Evolutionary conservation across 2,329 filamentous ascomycete species (phyloP), one percentile per base, ranked within the genome.

Genomic region (Seiridium unicorne): DNA sequence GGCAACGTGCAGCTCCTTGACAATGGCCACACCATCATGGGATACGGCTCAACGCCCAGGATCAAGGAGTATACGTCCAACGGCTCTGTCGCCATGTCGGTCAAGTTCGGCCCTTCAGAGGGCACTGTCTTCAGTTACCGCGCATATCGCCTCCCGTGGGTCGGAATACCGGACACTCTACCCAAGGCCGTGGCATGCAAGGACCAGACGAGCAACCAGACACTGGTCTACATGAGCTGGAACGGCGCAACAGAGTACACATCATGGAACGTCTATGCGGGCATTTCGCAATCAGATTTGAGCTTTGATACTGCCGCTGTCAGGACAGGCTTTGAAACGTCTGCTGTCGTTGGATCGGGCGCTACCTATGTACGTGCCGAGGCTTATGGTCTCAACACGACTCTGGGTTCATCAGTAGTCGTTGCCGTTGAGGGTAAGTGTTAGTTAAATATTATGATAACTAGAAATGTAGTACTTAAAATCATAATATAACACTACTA

Each of bases 381-480:
- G 26, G 62, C 64, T 4, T 49, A 54, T 11, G 61, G 62, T 1
- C n/a, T 47, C 8, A 57, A 57, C 34, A 35, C 40, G 10, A 47
- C 75, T 97, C 97, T 73, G 89, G 89, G 69, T 87, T 87, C 66
- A 82, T 94, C 70, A 93, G 97, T 77, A 90, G 97, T 76, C 85
- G 85, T 68, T 90, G 97, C 62, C 87, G 90, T 55, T 88, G 86
- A 34, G 92, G 96, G 74, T 82, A 86, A 57, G 34, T 57, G 55
- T 38, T 57, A 44, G 35, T 36, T 48, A 48, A 10, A 26, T 26
- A 26, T 26, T 9, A 4, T n/a, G 49, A 4, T 38, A 31, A 13
- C 5, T 35, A 36, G 46, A 9, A 4, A 32, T 53, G 18, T 6
- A 35, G 35, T 18, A 8, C 6, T 8, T n/a, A 53, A 8, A 7